Evolutionary conservation across 768 basidiomycete species (phyloP), one percentile per base, ranked within the genome.

Genomic region (Termitomyces sp.): DNA sequence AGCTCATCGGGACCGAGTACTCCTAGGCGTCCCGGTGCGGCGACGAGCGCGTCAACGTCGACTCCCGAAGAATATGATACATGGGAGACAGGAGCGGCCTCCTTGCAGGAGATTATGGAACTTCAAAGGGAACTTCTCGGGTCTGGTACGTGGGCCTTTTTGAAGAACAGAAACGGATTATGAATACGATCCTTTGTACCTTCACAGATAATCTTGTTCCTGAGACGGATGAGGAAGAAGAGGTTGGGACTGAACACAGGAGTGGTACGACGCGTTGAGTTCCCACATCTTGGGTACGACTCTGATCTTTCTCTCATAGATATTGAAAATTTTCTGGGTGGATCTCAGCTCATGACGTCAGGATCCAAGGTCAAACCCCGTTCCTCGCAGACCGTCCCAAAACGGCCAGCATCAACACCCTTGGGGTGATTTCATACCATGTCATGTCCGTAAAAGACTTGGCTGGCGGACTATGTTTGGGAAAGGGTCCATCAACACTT

Each of bases 391-490:
- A 59, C 58, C 3, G 48, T 46, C 4, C 56, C 58, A 1, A 50
- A 24, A 47, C 49, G 35, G 26, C 5, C 42, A 54, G 50, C 32
- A 48, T 19, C 32, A 19, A 54, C 62, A 44, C 61, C 68, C 9
- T 58, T 79, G 12, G 68, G 65, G 34, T 70, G 75, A 54, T 70
- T 70, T 40, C 71, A 70, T 37, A 78, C 3, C 74, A 28, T 44
- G 3, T 53, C 75, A 6, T 65, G 72, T 5, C 73, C 70, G n/a
- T 65, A 84, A 19, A 74, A 75, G 2, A 74, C 70, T 5, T 61
- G 82, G 24, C 4, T 10, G 17, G 35, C 34, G 37, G 32, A 15
- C 11, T 14, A 21, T 8, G 11, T 21, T 34, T 47, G 1, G 15
- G 10, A 10, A 0, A 11, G n/a, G 7, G 28, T n/a, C n/a, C 9